Evolutionary conservation across 2,329 filamentous ascomycete species (phyloP).

Genomic region (Emericellopsis cladophorae): DNA sequence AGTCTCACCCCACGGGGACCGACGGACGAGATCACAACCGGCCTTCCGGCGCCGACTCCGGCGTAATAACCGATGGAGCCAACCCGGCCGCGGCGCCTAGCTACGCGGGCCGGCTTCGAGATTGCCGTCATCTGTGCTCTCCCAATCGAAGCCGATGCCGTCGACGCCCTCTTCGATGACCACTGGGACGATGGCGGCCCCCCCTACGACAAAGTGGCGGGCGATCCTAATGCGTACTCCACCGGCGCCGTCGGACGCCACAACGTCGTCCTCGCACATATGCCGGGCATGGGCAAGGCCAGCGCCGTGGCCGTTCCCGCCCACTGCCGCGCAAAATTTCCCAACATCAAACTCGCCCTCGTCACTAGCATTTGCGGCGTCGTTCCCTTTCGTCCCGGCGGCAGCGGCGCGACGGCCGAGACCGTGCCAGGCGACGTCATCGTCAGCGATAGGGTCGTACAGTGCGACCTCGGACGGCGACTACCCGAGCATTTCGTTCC

Average conservation of each 20-base stretch:
- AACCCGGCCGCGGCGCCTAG: neutral
- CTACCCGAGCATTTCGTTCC: constrained; percentile 8
- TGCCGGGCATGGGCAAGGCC: constrained; percentile 15
- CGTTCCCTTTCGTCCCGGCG: constrained; percentile 7
- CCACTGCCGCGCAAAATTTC: constrained; percentile 6
- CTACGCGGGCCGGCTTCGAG: constrained; percentile 1
- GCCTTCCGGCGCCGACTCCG: no score
- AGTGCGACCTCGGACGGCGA: constrained; percentile 15
- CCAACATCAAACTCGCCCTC: constrained; percentile 8
- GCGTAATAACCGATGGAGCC: no score
- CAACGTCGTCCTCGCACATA: constrained; percentile 14
- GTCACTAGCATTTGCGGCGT: constrained; percentile 10
- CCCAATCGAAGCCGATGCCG: constrained; percentile 3
- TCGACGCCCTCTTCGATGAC: neutral
- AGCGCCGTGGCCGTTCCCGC: constrained; percentile 8
- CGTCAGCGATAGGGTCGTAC: constrained; percentile 13
- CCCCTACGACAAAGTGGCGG: constrained; percentile 8
- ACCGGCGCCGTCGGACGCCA: constrained; percentile 11
- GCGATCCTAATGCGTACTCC: constrained; percentile 14
- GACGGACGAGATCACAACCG: no score
- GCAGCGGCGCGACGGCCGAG: constrained; percentile 4
- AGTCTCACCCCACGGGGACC: no score
- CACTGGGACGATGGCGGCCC: constrained; percentile 4
- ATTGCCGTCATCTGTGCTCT: constrained; percentile 5
- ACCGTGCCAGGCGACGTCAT: constrained; percentile 14